Conservation (phyloP, 495 filamentous ascomycete species). For the Lophiotrema nucula region DNA sequence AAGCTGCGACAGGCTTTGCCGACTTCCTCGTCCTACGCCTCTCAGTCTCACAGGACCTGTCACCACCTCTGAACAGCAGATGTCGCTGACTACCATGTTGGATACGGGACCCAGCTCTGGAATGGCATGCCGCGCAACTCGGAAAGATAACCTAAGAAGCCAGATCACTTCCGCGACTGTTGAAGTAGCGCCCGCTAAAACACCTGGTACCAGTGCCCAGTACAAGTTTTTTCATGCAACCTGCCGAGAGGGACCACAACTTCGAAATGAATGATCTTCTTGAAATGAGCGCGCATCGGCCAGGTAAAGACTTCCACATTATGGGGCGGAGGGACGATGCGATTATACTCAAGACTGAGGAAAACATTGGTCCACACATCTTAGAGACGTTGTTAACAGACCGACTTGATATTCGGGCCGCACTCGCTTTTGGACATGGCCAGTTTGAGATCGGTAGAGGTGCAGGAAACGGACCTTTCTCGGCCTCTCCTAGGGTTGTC, state of each 20-base stretch:
- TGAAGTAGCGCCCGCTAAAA: no score
- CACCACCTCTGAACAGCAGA: no score
- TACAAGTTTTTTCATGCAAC: background rate
- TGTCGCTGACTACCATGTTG: no score
- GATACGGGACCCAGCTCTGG: no score
- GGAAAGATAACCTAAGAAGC: no score
- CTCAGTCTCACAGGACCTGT: no score
- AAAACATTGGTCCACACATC: slow-evolving; percentile 41
- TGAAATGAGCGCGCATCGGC: background rate
- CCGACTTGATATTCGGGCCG: slow-evolving; percentile 26
- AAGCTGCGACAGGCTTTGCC: no score
- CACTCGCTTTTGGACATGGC: slow-evolving; percentile 41
- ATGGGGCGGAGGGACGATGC: slow-evolving; percentile 44
- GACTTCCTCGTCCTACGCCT: no score
- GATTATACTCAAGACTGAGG: slow-evolving; percentile 44
- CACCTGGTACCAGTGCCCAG: no score
- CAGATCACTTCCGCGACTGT: no score
- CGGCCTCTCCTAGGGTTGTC: background rate
- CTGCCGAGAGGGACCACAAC: slow-evolving; percentile 3
- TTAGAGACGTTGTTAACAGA: slow-evolving; percentile 35
- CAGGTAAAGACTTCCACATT: slow-evolving; percentile 29
- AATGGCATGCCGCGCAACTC: no score
- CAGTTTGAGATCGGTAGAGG: slow-evolving; percentile 42
- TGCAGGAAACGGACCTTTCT: no score
- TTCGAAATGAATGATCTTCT: slow-evolving; percentile 13